Conservation (phyloP, 306 rosid species). For the Chamaecrista fasciculata region DNA sequence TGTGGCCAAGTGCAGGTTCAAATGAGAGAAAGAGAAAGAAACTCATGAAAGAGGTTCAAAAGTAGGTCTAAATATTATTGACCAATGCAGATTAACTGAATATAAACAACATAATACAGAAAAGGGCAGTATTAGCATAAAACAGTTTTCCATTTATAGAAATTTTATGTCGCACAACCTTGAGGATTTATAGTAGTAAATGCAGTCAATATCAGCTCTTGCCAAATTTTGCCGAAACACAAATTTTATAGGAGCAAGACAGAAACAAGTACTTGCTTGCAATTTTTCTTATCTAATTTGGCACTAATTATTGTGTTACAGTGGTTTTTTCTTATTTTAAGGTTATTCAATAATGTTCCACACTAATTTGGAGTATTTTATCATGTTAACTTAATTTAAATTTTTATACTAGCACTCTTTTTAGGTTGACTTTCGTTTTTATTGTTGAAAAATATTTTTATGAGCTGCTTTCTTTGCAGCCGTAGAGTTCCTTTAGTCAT, state of each 20-base stretch:
- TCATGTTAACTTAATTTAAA: not conserved
- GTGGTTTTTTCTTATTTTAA: not conserved
- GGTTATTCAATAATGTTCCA: not conserved
- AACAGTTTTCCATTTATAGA: not conserved
- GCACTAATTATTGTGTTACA: not conserved
- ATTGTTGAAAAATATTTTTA: not conserved
- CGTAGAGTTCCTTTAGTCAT: not conserved
- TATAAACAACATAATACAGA: not conserved
- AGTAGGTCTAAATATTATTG: not conserved
- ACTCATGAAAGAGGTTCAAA: not conserved
- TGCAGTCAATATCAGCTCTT: not conserved
- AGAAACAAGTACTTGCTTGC: not conserved
- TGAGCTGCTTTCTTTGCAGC: not conserved
- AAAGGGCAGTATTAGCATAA: not conserved
- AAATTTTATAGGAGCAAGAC: not conserved
- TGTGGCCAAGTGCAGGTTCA: not conserved
- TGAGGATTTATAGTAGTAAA: not conserved
- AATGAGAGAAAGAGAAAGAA: not conserved
- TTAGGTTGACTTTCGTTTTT: not conserved
- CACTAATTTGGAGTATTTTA: not conserved
- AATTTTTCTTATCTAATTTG: not conserved
- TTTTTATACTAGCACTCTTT: not conserved
- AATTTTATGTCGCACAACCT: not conserved
- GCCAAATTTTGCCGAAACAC: not conserved
- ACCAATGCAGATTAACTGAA: not conserved